phyloP scores from a whole-genome alignment of 1,284 basidiomycete genomes.

The Pseudozyma thailandica region DNA sequence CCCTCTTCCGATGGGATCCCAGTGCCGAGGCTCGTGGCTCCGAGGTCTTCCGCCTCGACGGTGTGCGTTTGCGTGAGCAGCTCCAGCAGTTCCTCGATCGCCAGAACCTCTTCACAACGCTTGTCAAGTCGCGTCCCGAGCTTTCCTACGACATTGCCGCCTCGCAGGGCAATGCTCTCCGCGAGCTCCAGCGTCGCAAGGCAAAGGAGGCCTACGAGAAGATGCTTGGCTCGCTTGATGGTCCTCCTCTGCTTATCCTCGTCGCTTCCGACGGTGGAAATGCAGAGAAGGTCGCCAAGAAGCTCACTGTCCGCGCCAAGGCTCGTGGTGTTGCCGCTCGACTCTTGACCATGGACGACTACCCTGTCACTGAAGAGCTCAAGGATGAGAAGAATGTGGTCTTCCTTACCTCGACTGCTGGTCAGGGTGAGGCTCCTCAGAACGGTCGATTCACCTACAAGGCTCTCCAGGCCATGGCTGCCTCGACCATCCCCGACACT shows the following conservation, averaged over 20 bases:
- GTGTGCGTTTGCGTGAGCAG: constrained; percentile 91
- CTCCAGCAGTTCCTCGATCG: constrained; percentile 94
- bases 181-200: constrained; percentile 83
- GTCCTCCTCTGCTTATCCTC: constrained; percentile 86
- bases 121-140: constrained; percentile 80
- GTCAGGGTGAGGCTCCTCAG: constrained; percentile 96
- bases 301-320: constrained; percentile 83
- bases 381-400: constrained; percentile 77
- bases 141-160: constrained; percentile 85
- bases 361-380: constrained; percentile 75
- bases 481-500: constrained; percentile 39
- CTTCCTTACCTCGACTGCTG: constrained; percentile 95
- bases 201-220: constrained; percentile 88
- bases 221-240: constrained; percentile 85
- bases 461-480: constrained; percentile 73
- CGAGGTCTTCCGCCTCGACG: constrained; percentile 88
- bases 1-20: constrained; percentile 97
- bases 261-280: constrained; percentile 94
- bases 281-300: constrained; percentile 94
- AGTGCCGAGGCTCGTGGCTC: constrained; percentile 79
- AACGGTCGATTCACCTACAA: constrained; percentile 93
- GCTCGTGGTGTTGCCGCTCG: constrained; percentile 81
- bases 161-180: constrained; percentile 84
- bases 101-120: constrained; percentile 93
- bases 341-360: constrained; percentile 75